Evolutionary conservation across 23 red algal species (phyloP).

Genomic region (Agarophyton chilense): DNA sequence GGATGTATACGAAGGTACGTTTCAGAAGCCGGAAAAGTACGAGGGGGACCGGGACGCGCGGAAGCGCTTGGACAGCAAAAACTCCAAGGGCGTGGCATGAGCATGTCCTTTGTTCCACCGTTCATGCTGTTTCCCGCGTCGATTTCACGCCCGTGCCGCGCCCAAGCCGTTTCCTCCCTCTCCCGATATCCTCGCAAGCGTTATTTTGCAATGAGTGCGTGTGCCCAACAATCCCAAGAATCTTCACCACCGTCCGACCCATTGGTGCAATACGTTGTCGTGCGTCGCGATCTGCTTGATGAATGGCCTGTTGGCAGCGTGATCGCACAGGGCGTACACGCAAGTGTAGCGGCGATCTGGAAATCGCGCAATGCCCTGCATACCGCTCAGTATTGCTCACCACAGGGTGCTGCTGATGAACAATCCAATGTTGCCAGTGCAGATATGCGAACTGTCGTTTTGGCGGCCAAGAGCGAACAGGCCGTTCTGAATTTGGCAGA

Average conservation of each 20-base stretch:
- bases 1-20: too few relatives aligned
- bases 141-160: neutral
- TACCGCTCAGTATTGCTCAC: conserved; percentile 55
- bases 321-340: conserved; percentile 96
- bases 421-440: neutral
- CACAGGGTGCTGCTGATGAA: neutral
- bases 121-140: neutral
- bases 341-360: conserved; percentile 85
- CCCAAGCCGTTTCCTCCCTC: neutral
- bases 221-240: too few relatives aligned
- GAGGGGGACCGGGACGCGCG: too few relatives aligned
- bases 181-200: neutral
- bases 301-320: conserved; percentile 85
- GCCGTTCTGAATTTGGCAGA: conserved; percentile 57
- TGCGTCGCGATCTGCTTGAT: conserved; percentile 84
- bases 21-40: too few relatives aligned
- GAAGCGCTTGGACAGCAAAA: neutral
- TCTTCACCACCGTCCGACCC: neutral
- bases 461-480: conserved; percentile 67
- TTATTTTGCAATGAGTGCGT: too few relatives aligned
- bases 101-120: neutral
- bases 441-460: conserved; percentile 93
- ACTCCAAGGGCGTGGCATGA: neutral
- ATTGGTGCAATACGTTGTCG: conserved; percentile 90
- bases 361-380: neutral